Evolutionary conservation across 495 filamentous ascomycete species (phyloP).

Genomic region (Aeminium ludgeri): DNA sequence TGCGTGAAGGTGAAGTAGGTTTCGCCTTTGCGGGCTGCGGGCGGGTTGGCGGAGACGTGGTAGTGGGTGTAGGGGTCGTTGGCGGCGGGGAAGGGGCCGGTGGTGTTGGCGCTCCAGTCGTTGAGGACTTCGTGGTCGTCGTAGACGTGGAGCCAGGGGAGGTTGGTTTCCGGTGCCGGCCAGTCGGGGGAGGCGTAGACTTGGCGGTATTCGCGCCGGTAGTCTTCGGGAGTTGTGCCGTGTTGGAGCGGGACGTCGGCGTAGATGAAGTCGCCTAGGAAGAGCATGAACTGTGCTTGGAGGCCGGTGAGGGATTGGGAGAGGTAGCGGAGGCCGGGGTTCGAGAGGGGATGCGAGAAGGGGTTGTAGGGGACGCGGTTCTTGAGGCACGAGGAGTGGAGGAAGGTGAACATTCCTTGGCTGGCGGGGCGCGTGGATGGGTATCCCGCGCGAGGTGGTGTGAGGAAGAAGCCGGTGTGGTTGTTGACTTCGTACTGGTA

Average conservation of each 20-base stretch:
- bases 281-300: constrained; percentile 78
- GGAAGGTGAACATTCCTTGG: constrained; percentile 51
- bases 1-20: constrained; percentile 79
- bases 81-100: constrained; percentile 53
- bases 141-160: constrained; percentile 90
- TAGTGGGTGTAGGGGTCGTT: constrained; percentile 80
- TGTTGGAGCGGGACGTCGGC: constrained; percentile 75
- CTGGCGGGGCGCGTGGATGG: constrained; percentile 30
- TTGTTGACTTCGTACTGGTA: constrained; percentile 76
- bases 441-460: constrained; percentile 46
- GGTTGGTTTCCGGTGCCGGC: constrained; percentile 44
- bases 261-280: constrained; percentile 98
- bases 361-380: constrained; percentile 76
- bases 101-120: constrained; percentile 65
- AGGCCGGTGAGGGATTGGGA: constrained; percentile 45
- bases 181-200: constrained; percentile 89
- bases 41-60: constrained; percentile 70
- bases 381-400: constrained; percentile 84
- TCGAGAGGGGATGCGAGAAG: constrained; percentile 59
- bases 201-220: constrained; percentile 80
- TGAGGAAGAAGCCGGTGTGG: constrained; percentile 60
- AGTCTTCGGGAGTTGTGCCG: constrained; percentile 52
- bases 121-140: constrained; percentile 95
- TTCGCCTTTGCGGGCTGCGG: constrained; percentile 37
- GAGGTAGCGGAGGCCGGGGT: constrained; percentile 58